Evolutionary conservation across 257 asterid species (phyloP).

Genomic region (Solanum chmielewskii): DNA sequence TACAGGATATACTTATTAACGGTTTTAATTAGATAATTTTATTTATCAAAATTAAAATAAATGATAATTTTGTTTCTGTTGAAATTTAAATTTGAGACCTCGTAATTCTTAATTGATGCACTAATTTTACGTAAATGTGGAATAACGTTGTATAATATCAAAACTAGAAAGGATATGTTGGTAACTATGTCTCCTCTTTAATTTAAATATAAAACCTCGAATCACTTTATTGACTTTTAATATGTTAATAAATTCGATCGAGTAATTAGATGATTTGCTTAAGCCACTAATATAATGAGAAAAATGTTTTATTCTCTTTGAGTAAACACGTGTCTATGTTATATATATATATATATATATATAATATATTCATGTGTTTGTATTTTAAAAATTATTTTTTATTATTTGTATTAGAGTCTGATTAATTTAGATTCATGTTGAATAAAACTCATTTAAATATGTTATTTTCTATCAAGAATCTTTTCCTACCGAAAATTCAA

Average conservation of each 20-base stretch:
- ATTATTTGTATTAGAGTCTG: rapidly evolving
- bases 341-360: not conserved
- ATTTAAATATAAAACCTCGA: not conserved
- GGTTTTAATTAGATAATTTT: too few species aligned
- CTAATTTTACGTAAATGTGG: not conserved
- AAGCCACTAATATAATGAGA: not conserved
- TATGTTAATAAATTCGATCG: not conserved
- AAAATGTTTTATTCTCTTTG: not conserved
- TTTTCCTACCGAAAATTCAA: not conserved
- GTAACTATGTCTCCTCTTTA: not conserved
- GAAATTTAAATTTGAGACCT: too few species aligned
- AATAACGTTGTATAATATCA: not conserved
- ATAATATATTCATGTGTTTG: too few species aligned
- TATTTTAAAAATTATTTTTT: not conserved
- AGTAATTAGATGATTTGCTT: not conserved
- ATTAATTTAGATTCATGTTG: not conserved
- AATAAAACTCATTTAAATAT: not conserved
- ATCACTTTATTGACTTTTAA: too few species aligned
- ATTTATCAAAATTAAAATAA: too few species aligned
- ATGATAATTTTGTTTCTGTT: too few species aligned
- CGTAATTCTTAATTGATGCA: not conserved
- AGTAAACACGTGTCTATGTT: not conserved
- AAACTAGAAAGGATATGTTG: not conserved
- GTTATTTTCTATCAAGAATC: not conserved
- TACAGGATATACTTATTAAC: too few species aligned